Conservation (phyloP, 106 monocot genomes). For the Dendrobium nobile region DNA sequence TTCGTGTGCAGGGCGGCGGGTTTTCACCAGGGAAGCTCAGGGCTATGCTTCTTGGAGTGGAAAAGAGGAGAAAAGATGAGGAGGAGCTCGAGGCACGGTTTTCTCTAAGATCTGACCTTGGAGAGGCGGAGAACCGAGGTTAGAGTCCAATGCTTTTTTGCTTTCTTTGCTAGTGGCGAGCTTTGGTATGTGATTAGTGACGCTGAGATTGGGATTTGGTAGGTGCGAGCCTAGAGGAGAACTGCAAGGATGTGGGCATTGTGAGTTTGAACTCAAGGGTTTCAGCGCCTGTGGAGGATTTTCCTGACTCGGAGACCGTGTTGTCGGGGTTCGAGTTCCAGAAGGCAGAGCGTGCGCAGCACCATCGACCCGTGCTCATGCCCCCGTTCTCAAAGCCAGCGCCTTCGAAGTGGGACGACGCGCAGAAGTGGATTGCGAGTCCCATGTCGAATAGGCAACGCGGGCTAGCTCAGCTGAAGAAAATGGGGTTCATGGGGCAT, state of each 20-base stretch:
- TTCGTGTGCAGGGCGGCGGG: constrained; percentile 30
- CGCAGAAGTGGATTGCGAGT: constrained; percentile 91
- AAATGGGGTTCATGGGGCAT: constrained; percentile 23
- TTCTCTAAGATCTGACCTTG: constrained; percentile 28
- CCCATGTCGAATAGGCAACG: constrained; percentile 39
- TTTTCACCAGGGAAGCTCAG: constrained; percentile 61
- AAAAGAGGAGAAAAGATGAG: constrained; percentile 33
- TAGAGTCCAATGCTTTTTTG: background rate
- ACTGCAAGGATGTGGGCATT: constrained; percentile 44
- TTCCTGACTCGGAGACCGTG: constrained; percentile 26
- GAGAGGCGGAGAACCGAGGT: constrained; percentile 12
- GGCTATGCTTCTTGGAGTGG: constrained; percentile 56
- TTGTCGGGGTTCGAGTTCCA: constrained; percentile 79
- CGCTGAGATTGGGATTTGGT: background rate
- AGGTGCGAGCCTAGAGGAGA: constrained; percentile 30
- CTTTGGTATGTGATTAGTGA: background rate
- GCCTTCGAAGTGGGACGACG: constrained; percentile 93
- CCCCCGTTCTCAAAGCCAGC: constrained; percentile 66
- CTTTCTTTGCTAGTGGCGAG: background rate
- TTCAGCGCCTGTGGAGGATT: constrained; percentile 24
- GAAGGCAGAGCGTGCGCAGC: constrained; percentile 34
- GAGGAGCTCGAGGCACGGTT: constrained; percentile 27
- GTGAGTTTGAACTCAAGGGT: constrained; percentile 31
- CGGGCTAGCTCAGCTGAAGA: constrained; percentile 24
- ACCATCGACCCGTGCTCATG: constrained; percentile 22